These are phyloP conservation scores for Helianthus annuus DNA, from an alignment of 129 eudicot species.

Conservation along the genomic window DNA sequence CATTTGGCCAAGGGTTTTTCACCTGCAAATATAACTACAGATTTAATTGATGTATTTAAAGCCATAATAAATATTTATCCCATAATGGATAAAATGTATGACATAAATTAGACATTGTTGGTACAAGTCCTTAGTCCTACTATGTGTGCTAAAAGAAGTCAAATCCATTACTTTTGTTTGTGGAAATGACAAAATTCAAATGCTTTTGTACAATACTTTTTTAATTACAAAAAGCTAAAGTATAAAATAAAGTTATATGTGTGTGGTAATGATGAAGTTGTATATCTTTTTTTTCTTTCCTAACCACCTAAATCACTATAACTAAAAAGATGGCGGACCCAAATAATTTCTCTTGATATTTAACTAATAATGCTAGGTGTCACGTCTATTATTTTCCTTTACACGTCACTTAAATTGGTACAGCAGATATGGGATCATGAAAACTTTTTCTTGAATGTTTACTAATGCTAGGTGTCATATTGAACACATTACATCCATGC, in stretches of 20 bases:
- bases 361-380: background rate
- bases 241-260: background rate
- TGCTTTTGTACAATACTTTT: background rate
- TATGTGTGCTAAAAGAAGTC: background rate
- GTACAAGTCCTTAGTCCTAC: background rate
- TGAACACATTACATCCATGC: background rate
- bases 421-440: background rate
- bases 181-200: background rate
- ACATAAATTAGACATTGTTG: background rate
- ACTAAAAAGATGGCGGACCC: constrained; percentile 1
- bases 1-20: constrained; percentile 99
- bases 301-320: background rate
- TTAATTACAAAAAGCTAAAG: background rate
- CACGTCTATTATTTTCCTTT: background rate
- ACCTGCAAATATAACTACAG: constrained; percentile 51
- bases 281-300: background rate
- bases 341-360: background rate
- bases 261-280: background rate
- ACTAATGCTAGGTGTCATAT: background rate
- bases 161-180: background rate
- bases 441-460: background rate
- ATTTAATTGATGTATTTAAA: background rate
- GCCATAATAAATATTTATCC: background rate
- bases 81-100: constrained; percentile 4
- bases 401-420: background rate